These are phyloP conservation scores for Aspergillus campestris DNA, from an alignment of 495 filamentous ascomycete genomes.

Conservation along the genomic window DNA sequence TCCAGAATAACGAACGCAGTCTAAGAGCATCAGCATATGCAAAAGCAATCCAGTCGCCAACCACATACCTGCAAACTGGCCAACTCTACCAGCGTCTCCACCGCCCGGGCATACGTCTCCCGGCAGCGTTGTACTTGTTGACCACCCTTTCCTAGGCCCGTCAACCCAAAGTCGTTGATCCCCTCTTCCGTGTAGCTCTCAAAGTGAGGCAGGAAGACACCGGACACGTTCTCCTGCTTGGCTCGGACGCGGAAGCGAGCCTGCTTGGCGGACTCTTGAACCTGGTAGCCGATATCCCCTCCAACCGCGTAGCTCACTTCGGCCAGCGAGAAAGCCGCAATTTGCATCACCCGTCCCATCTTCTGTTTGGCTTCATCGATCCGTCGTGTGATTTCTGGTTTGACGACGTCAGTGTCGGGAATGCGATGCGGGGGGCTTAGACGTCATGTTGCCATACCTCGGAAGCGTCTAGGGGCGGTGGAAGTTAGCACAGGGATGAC, in stretches of 20 bases:
- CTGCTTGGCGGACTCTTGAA: slow-evolving; percentile 89
- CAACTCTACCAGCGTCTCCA: slow-evolving; percentile 93
- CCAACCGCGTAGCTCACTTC: slow-evolving; percentile 98
- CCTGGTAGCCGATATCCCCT: slow-evolving; percentile 91
- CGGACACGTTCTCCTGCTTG: slow-evolving; percentile 97
- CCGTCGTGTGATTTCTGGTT: slow-evolving; percentile 82
- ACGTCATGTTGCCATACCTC: slow-evolving; percentile 47
- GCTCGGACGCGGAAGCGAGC: slow-evolving; percentile 88
- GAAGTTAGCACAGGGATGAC: slow-evolving; percentile 7
- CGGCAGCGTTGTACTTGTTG: slow-evolving; percentile 93
- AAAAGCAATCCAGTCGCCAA: background rate
- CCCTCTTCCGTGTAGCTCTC: slow-evolving; percentile 74
- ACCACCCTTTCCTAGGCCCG: slow-evolving; percentile 91
- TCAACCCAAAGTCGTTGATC: slow-evolving; percentile 94
- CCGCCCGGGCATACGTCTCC: slow-evolving; percentile 94
- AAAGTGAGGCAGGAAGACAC: slow-evolving; percentile 87
- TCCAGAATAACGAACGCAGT: slow-evolving; percentile 97
- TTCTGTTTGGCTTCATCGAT: slow-evolving; percentile 99
- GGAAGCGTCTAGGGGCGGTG: slow-evolving; percentile 58
- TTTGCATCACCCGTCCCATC: slow-evolving; percentile 99
- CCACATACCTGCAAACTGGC: slow-evolving; percentile 81
- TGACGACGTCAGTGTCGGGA: slow-evolving; percentile 17
- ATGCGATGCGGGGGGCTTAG: slow-evolving; percentile 13
- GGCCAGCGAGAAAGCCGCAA: slow-evolving; percentile 93
- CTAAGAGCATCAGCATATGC: slow-evolving; percentile 24